Evolutionary conservation across 352 stramenopile species (phyloP), one percentile per base, ranked within the genome.

Genomic region (Globisporangium recalcitrans): DNA sequence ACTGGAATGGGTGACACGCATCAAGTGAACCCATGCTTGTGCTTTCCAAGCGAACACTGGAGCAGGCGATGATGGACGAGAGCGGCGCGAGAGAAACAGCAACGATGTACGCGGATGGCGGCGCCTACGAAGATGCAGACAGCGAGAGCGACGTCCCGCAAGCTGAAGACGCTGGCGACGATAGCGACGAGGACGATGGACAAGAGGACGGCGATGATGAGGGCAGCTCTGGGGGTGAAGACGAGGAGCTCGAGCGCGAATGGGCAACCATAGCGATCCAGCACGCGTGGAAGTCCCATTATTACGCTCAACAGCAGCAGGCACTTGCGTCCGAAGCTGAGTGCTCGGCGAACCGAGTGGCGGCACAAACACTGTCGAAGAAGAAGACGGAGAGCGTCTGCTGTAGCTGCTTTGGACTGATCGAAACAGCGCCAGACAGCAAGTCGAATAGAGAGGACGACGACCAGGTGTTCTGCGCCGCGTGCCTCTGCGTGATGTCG

Each of bases 341-440:
- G n/a, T 34, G 16, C 44, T 27, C 32, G 6, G 11, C 22, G 11
- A 31, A 47, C 8, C 29, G 1, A 19, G 22, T 10, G 19, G 5
- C 22, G 9, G 5, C n/a, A 34, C n/a, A 13, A 6, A 14, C 24
- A 38, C 6, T 21, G 1, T 14, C 36, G 19, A 59, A 4, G 51
- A n/a, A 34, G 38, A 29, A n/a, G n/a, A 44, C 11, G 26, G 21
- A n/a, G n/a, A 49, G 42, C 22, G 74, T 72, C 54, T 82, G 74
- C 54, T 73, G 77, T 26, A 52, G 63, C 27, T 82, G 74, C 67
- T 79, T 79, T 54, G 62, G 56, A n/a, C 6, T 74, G 49, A 71
- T 79, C 51, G 52, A 68, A 14, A 22, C 24, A 22, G 47, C 10
- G 8, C 44, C 58, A 24, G 52, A 0, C 24, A 38, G 26, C 4